These are phyloP conservation scores for Cryomyces minteri DNA, from an alignment of 495 filamentous ascomycete genomes.

Conservation along the genomic window DNA sequence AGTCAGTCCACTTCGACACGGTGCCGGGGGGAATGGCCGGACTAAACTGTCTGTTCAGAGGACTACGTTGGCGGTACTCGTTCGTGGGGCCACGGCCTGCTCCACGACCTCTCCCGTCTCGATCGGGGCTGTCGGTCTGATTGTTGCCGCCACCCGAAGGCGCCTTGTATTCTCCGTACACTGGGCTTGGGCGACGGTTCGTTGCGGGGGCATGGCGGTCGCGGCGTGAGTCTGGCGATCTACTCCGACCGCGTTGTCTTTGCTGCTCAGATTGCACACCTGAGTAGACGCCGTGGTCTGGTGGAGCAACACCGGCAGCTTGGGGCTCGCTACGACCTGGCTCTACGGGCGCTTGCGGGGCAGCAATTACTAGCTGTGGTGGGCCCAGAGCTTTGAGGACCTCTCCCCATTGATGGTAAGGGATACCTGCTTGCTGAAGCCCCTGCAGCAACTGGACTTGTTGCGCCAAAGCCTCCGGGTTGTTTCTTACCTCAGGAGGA, in stretches of 20 bases:
- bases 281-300: too few species aligned
- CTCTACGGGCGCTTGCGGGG: background rate
- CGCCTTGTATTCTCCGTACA: conserved; percentile 37
- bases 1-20: conserved; percentile 60
- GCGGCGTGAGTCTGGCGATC: background rate
- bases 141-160: conserved; percentile 16
- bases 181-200: conserved; percentile 29
- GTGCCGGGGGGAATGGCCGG: conserved; percentile 21
- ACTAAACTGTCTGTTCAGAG: conserved; percentile 27
- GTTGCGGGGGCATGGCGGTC: background rate
- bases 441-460: conserved; percentile 7
- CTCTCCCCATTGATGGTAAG: conserved; percentile 11
- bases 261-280: too few species aligned
- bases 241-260: too few species aligned
- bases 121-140: too few species aligned
- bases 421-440: conserved; percentile 9
- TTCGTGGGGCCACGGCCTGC: too few species aligned
- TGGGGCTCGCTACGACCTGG: background rate
- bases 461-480: conserved; percentile 6
- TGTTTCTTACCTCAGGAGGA: conserved; percentile 8
- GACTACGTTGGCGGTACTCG: conserved; percentile 67
- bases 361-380: background rate
- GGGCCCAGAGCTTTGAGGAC: conserved; percentile 6
- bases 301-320: background rate
- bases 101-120: too few species aligned